phyloP scores from a whole-genome alignment of 495 filamentous ascomycete species.

The Aspergillus indologenus region DNA sequence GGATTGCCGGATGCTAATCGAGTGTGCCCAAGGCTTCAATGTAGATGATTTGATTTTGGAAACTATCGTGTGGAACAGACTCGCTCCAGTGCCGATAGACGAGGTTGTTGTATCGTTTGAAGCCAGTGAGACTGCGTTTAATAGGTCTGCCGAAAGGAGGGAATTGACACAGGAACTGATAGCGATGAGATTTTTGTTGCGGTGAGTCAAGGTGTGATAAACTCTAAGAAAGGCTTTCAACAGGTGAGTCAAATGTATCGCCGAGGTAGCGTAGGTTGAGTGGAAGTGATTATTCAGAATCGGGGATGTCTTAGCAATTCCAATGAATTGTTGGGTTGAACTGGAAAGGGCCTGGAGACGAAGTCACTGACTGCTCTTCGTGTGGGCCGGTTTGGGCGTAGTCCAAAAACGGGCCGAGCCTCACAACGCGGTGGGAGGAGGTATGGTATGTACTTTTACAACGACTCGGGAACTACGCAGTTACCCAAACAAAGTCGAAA shows the following conservation, averaged over 20 bases:
- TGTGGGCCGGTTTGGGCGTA: background rate
- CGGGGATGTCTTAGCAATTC: background rate
- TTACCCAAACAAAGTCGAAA: too few species aligned
- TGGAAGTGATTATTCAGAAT: background rate
- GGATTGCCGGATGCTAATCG: background rate
- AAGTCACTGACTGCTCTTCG: background rate
- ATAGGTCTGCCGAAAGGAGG: background rate
- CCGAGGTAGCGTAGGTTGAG: background rate
- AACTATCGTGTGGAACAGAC: background rate
- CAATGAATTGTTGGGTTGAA: background rate
- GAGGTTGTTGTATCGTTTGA: background rate
- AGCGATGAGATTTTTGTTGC: background rate
- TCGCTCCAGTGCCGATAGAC: background rate
- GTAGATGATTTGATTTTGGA: background rate
- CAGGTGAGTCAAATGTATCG: background rate
- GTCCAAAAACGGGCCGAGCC: conserved; percentile 1
- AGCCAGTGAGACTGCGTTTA: background rate
- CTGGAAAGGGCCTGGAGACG: background rate
- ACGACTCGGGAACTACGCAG: background rate
- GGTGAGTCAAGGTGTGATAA: background rate
- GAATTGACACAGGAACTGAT: background rate
- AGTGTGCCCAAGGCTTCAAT: background rate
- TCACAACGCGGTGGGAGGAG: background rate
- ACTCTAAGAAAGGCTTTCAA: background rate
- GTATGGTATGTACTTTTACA: background rate